Conservation (phyloP, 306 rosid genomes). For the Mimosa bimucronata region DNA sequence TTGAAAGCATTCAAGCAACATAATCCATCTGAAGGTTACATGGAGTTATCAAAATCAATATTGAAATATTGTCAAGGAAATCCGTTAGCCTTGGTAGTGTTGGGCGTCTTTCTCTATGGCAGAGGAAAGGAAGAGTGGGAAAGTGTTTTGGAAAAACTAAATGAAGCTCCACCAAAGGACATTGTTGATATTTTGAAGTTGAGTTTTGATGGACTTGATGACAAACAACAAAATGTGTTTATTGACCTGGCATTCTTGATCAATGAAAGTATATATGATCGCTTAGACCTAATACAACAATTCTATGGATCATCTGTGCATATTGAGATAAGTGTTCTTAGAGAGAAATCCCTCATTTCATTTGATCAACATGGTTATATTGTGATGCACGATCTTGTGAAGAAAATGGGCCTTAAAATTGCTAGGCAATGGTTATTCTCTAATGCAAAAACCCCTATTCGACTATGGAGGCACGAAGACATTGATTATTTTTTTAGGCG, state of each 20-base stretch:
- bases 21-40: too few relatives aligned
- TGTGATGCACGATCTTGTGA: background rate
- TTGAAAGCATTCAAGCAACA: too few relatives aligned
- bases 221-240: background rate
- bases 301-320: background rate
- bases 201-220: too few relatives aligned
- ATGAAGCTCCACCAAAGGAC: too few relatives aligned
- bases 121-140: background rate
- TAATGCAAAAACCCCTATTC: background rate
- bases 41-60: too few relatives aligned
- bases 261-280: fast-evolving
- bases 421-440: background rate
- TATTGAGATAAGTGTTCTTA: background rate
- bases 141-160: background rate
- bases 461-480: background rate
- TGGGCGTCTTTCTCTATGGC: background rate
- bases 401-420: background rate
- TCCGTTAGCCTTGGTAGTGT: background rate
- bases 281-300: background rate
- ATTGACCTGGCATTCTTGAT: background rate
- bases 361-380: background rate
- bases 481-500: background rate
- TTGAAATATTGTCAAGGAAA: background rate
- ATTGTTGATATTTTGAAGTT: too few relatives aligned
- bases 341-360: background rate